Base-by-base conservation (phyloP, 371 early-diverging fungal genomes). In the Batrachochytrium dendrobatidis region DNA sequence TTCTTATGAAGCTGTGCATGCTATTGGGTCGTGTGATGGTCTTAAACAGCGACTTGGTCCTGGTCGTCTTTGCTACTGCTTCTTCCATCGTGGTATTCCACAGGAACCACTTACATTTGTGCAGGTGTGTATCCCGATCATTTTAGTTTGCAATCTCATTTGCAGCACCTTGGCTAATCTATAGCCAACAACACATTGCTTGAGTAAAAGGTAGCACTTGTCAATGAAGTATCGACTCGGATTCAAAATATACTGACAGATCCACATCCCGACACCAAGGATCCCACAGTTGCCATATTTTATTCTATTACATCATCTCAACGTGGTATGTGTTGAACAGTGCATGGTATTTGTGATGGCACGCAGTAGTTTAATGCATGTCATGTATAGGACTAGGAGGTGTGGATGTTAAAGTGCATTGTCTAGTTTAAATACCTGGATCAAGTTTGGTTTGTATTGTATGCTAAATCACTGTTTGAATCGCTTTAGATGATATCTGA, bases 231-330 rank as follows among this genome's bases (percentile, higher is more conserved):
- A n/a, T 45, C 29, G 6, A 31, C n/a, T 46, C 1, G 34, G 0
- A 51, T 24, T 1, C 77, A 85, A 62, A 52, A 62, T 35, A 86
- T 90, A 48, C 57, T 92, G 25, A 72, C 81, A 20, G 84, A 86
- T 56, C 80, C 78, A 3, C 18, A 20, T 3, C 69, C 64, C 1
- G 54, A 59, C 2, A 43, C 32, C 20, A n/a, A 29, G 6, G 60
- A 64, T 30, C 67, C 71, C 57, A 58, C 43, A n/a, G 53, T 51
- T 49, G 93, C 90, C 10, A 83, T 90, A 0, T 93, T 91, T 63
- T 93, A 93, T 69, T 90, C 93, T 1, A 91, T 93, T 59, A 87
- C 87, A 24, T 86, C 72, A 3, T 60, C 90, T 18, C 91, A 90
- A 62, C 75, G 72, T 34, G 91, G 82, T 71, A 20, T 1, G 46